Conservation (phyloP, 495 filamentous ascomycete species). For the Tetracladium marchalianum region DNA sequence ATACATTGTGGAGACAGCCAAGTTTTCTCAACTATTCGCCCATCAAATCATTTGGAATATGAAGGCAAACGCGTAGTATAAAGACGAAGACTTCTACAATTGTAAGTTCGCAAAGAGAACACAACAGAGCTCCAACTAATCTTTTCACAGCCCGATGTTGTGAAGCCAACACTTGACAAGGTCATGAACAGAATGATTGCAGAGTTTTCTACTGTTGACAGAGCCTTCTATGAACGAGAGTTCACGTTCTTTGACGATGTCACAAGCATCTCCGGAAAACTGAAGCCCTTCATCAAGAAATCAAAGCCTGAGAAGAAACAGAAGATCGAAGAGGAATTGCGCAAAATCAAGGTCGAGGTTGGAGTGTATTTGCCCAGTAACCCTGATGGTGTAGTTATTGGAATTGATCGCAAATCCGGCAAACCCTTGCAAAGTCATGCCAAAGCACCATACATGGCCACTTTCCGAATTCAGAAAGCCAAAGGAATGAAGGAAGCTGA, state of each 20-base stretch:
- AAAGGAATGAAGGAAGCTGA: conserved; percentile 36
- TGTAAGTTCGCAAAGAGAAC: conserved; percentile 39
- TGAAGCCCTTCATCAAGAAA: conserved; percentile 84
- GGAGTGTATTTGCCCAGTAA: conserved; percentile 97
- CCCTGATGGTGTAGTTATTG: conserved; percentile 91
- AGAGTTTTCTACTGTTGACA: conserved; percentile 71
- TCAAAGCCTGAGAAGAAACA: conserved; percentile 96
- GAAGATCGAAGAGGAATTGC: conserved; percentile 97
- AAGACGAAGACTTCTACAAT: conserved; percentile 88
- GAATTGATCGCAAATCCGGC: conserved; percentile 94
- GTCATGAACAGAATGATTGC: conserved; percentile 76
- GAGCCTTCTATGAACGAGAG: conserved; percentile 84
- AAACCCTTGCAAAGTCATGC: conserved; percentile 96
- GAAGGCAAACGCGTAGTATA: conserved; percentile 97
- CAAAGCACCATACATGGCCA: conserved; percentile 98
- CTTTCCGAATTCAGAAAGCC: conserved; percentile 90
- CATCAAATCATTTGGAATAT: conserved; percentile 99
- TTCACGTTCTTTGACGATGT: conserved; percentile 98
- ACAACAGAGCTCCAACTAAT: conserved; percentile 24
- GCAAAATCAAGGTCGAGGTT: conserved; percentile 92
- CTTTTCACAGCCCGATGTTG: conserved; percentile 60
- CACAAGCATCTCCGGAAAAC: conserved; percentile 87
- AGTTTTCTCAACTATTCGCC: conserved; percentile 91
- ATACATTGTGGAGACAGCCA: conserved; percentile 92
- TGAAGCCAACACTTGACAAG: conserved; percentile 87